Base-by-base conservation (phyloP, 2,329 filamentous ascomycete genomes). In the Aplosporella prunicola region DNA sequence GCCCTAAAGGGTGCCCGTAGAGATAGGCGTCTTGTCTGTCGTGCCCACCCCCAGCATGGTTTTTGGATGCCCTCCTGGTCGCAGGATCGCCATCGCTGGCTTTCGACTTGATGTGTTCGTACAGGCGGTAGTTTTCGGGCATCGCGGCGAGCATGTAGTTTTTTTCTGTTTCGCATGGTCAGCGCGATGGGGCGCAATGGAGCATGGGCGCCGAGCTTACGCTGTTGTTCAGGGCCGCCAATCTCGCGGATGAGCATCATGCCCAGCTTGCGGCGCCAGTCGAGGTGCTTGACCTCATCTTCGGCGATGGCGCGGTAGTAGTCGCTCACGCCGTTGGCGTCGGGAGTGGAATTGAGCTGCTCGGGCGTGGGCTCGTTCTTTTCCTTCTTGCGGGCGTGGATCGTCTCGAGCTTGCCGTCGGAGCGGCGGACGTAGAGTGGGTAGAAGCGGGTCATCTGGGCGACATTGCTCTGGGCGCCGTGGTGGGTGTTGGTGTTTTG, bases 21-120 rank as follows among this genome's bases (percentile, higher is more conserved):
- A 78, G 61, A 45, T 76, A 77, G 20, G 71, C 71, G 49, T 78
- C 74, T 46, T 74, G 69, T 38, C 72, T 58, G 48, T 74, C 69
- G 43, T 68, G 69, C 9, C 62, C 65, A 22, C 66, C 69, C 23
- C 61, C 64, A 5, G 63, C 66, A 50, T 68, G 62, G 35, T 63
- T 68, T 53, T 68, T 64, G 51, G 62, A 57, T 45, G 64, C 61
- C 43, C 70, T 68, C 20, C 64, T 28, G 20, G 33, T 20, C 14
- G 30, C 50, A 24, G 57, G 58, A 33, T 66, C 62, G 27, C 62
- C 62, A 31, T 68, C 57, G 20, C 57, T 60, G 9, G 35, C 32
- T 47, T 66, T 67, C 43, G 69, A 72, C 50, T 72, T 72, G 48
- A 74, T 63, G 46, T 76, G 72, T 47, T 76, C 71, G 54, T 68